Base-by-base conservation (phyloP, 345 rosid species). In the Geranium brycei region DNA sequence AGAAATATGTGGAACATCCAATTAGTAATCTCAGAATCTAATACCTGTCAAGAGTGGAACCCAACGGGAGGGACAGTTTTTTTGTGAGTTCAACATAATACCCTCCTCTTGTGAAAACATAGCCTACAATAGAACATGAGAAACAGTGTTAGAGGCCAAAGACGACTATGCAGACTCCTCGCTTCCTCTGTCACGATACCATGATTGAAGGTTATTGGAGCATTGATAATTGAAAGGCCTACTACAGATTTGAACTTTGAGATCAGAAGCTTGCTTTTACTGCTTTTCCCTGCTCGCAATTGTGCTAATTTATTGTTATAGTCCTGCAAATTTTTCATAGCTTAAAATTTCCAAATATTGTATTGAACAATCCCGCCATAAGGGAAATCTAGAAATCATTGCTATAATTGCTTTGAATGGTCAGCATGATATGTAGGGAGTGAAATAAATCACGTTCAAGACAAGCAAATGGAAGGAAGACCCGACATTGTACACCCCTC, bases 401-500 rank as follows among this genome's bases (percentile, higher is more conserved):
- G 15, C 53, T 47, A 10, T 47, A 13, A 13, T 47, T 47, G 13
- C 15, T 47, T 6, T 7, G 14, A 47, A 23, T 23, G 28, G 28
- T n/a, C n/a, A n/a, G 38, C 51, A 41, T 12, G 10, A 5, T 5
- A 41, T 12, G 11, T 41, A 41, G 51, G 51, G 51, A 41, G 11
- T 4, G 51, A 41, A 41, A 41, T 41, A 41, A 41, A 12, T 15
- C 17, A 61, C 19, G 63, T 19, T 60, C 14, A 3, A 41, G 1
- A 41, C 51, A 41, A 3, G 51, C 2, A 5, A 60, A 23, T 31
- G 30, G 47, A 6, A 12, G 30, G 47, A 28, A 63, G 30, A 87
- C 92, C 96, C 87, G 71, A 92, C 87, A 70, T 89, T 89, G 77
- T 80, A 89, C 75, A 92, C 98, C 19, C 98, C 95, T 64, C 76